Evolutionary conservation across 495 filamentous ascomycete species (phyloP).

Genomic region (Hypoxylon perforatum): DNA sequence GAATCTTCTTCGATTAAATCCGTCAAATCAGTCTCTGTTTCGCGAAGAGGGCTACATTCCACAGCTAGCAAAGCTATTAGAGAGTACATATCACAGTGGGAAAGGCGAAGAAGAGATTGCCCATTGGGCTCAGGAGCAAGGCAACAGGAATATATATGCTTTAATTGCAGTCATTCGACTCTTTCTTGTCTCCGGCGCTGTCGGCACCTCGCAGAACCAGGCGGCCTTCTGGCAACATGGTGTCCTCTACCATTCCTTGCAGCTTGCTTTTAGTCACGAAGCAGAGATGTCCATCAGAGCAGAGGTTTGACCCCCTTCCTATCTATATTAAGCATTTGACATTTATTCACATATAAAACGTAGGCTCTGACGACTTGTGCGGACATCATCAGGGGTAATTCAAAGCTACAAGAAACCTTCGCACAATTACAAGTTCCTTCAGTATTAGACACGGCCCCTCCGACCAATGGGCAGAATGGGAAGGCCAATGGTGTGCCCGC

Average conservation of each 20-base stretch:
- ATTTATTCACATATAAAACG: conserved; percentile 45
- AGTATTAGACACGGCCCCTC: conserved; percentile 57
- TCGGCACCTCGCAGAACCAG: conserved; percentile 86
- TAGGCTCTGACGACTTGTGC: conserved; percentile 86
- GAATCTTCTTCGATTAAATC: conserved; percentile 88
- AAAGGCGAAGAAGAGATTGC: conserved; percentile 70
- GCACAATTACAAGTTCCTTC: conserved; percentile 81
- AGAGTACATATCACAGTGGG: conserved; percentile 66
- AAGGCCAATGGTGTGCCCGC: conserved; percentile 63
- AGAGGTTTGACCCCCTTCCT: conserved; percentile 67
- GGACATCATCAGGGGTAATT: conserved; percentile 87
- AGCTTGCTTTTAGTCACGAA: conserved; percentile 81
- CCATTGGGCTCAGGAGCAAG: conserved; percentile 78
- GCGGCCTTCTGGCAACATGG: conserved; percentile 84
- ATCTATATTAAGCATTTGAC: conserved; percentile 33
- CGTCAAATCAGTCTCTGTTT: conserved; percentile 93
- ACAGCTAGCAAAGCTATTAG: conserved; percentile 75
- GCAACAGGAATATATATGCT: conserved; percentile 93
- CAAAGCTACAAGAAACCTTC: conserved; percentile 82
- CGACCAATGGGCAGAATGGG: conserved; percentile 54
- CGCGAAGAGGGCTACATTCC: conserved; percentile 88
- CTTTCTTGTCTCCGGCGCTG: conserved; percentile 82
- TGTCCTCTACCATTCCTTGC: conserved; percentile 82
- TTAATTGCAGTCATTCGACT: conserved; percentile 84
- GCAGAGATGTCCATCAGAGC: conserved; percentile 81